phyloP scores from a whole-genome alignment of 805 yeast genomes.

The Komagataella pseudopastoris region DNA sequence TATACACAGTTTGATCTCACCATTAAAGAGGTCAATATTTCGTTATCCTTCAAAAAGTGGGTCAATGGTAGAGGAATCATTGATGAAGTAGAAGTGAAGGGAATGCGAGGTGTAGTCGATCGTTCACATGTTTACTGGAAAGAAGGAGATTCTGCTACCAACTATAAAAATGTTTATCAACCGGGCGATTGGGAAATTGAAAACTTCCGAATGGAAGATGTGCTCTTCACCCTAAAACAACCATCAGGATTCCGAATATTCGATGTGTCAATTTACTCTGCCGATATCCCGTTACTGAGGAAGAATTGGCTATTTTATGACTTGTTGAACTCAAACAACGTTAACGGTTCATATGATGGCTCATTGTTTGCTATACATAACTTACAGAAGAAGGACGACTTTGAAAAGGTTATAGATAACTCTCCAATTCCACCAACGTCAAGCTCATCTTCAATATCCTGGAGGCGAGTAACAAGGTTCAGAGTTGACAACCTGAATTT shows the following conservation, averaged over 20 bases:
- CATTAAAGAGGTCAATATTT: constrained; percentile 70
- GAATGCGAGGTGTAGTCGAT: constrained; percentile 87
- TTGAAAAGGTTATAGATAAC: constrained; percentile 10
- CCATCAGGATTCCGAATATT: constrained; percentile 76
- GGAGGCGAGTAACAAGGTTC: constrained; percentile 60
- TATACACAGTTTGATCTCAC: constrained; percentile 92
- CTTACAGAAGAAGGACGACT: constrained; percentile 45
- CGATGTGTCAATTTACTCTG: constrained; percentile 75
- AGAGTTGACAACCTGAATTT: constrained; percentile 77
- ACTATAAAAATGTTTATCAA: constrained; percentile 50
- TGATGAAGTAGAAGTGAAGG: constrained; percentile 66
- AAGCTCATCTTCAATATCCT: constrained; percentile 10
- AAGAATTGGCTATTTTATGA: constrained; percentile 93
- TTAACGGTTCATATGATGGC: constrained; percentile 88
- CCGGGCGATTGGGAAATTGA: constrained; percentile 94
- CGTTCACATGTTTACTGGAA: constrained; percentile 80
- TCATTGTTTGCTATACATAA: constrained; percentile 87
- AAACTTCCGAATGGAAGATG: constrained; percentile 71
- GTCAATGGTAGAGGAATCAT: constrained; percentile 80
- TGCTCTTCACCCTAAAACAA: constrained; percentile 67
- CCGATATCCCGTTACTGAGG: constrained; percentile 67
- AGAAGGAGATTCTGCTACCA: constrained; percentile 69
- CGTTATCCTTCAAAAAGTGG: constrained; percentile 78
- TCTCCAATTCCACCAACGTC: neutral
- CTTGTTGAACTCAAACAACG: constrained; percentile 65